Base-by-base conservation (phyloP, 2,329 filamentous ascomycete species). In the Aspergillus neoniger region DNA sequence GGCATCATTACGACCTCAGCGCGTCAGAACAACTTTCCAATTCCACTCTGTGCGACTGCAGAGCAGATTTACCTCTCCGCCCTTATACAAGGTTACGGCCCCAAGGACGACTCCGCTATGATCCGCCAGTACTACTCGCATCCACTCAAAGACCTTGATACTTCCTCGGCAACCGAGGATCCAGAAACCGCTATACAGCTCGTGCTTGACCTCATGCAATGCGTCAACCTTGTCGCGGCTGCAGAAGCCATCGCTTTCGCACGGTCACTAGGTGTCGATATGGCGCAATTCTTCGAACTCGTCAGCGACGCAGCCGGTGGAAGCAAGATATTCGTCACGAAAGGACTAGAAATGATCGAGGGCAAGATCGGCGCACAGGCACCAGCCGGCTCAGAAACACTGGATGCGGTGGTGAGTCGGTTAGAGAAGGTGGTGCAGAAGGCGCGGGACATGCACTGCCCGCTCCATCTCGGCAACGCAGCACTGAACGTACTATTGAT, bases 1-100 rank as follows among this genome's bases (percentile, higher is more conserved):
- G 81, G 84, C 53, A 91, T 91, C 74, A 89, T 91, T 71, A 90
- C 88, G 1, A 83, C 85, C 25, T 86, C 86, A 60, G 86, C 87
- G 1, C 79, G 86, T 19, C 77, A 84, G 44, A 75, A 79, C 57
- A 78, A 79, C 28, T 90, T 88, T 71, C 82, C 86, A 0, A 83
- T 83, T 1, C 86, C 86, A 0, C 83, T 91, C 69, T 85, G 83
- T 58, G 83, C 82, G 39, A 80, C 82, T 0, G 87, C 88, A 10
- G 88, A 91, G 74, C 86, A 89, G 72, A 80, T 84, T 28, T 90
- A 89, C 70, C 82, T 88, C 58, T 75, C 84, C 28, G 86, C 82
- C 14, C 73, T 89, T 7, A 79, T 83, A 23, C 82, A 83, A 43
- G 88, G 87, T 9, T 86, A 79, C 64, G 79, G 82, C 0, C 69